A percentile compares a stretch with the other conserved stretches of the same genome.
Conservation (phyloP, 2,329 filamentous ascomycete species). For the Pestalotiopsis sp. region DNA sequence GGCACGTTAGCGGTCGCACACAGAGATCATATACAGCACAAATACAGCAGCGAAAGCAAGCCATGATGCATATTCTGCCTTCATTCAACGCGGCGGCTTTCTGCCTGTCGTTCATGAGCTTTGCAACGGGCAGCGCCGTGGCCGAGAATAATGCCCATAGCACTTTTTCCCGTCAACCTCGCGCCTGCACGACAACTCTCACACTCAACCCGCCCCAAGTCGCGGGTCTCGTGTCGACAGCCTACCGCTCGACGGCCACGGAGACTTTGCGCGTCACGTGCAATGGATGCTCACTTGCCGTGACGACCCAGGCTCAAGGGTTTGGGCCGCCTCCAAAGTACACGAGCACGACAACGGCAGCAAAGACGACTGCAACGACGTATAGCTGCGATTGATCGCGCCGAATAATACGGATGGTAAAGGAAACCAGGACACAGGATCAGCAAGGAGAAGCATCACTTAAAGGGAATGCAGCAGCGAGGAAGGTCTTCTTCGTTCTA, state of each 20-base stretch:
- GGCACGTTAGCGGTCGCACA: too few species aligned
- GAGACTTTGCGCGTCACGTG: not conserved
- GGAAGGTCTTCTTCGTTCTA: too few species aligned
- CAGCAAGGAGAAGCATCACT: too few species aligned
- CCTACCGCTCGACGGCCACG: not conserved
- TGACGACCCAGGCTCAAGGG: not conserved
- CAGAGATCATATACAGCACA: too few species aligned
- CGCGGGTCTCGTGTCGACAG: not conserved
- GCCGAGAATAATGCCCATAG: not conserved
- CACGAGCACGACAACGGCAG: not conserved
- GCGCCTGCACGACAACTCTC: not conserved
- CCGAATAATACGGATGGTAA: not conserved
- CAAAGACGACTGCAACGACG: not conserved
- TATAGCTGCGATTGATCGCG: not conserved
- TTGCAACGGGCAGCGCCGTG: not conserved
- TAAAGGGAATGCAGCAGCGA: too few species aligned
- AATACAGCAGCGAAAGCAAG: too few species aligned
- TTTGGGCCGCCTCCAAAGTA: not conserved
- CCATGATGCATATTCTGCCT: too few species aligned
- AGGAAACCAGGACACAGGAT: not conserved
- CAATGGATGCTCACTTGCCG: not conserved
- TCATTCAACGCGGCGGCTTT: not conserved
- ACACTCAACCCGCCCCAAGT: slow-evolving; percentile 2
- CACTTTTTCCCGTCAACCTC: not conserved
- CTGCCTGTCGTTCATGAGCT: not conserved